Percentiles rank a stretch among this genome's conserved stretches.
Evolutionary conservation across 2,329 filamentous ascomycete species (phyloP).

Genomic region (Cryphonectria radicalis): DNA sequence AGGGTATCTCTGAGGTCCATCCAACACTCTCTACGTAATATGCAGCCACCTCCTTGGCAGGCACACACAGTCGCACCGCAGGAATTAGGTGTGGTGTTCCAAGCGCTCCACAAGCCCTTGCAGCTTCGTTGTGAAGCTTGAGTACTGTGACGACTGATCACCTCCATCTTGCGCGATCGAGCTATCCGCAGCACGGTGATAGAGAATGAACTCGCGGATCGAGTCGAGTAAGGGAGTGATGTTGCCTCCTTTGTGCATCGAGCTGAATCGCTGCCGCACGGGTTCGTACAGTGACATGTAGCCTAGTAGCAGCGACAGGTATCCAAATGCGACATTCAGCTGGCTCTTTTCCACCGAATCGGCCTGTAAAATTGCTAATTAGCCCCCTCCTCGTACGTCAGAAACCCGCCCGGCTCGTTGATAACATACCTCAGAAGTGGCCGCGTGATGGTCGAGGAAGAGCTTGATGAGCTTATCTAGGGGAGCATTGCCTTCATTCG

Average conservation of each 20-base stretch:
- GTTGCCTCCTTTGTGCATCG: conserved; percentile 48
- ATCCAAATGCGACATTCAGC: conserved; percentile 82
- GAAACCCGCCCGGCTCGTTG: not conserved
- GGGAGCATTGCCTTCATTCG: conserved; percentile 44
- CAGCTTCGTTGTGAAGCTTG: conserved; percentile 44
- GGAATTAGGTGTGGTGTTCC: conserved; percentile 33
- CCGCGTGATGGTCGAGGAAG: conserved; percentile 70
- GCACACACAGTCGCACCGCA: not conserved
- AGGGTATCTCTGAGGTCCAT: conserved; percentile 16
- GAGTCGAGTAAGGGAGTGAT: conserved; percentile 53
- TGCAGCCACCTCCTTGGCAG: not conserved
- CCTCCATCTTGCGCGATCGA: conserved; percentile 38
- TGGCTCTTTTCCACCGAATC: conserved; percentile 76
- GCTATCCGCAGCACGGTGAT: conserved; percentile 55
- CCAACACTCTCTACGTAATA: not conserved
- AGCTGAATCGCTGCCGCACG: conserved; percentile 48
- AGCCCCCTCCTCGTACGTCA: conserved; percentile 26
- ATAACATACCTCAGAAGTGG: conserved; percentile 67
- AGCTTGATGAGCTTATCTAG: conserved; percentile 64
- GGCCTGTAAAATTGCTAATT: conserved; percentile 51
- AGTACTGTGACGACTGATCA: conserved; percentile 36
- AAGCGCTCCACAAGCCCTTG: conserved; percentile 46
- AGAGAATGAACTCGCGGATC: conserved; percentile 58
- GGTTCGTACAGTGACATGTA: conserved; percentile 69
- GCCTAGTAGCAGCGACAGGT: conserved; percentile 81